Evolutionary conservation across 208 protist genomes (phyloP).

Genomic region (Lotmaria passim): DNA sequence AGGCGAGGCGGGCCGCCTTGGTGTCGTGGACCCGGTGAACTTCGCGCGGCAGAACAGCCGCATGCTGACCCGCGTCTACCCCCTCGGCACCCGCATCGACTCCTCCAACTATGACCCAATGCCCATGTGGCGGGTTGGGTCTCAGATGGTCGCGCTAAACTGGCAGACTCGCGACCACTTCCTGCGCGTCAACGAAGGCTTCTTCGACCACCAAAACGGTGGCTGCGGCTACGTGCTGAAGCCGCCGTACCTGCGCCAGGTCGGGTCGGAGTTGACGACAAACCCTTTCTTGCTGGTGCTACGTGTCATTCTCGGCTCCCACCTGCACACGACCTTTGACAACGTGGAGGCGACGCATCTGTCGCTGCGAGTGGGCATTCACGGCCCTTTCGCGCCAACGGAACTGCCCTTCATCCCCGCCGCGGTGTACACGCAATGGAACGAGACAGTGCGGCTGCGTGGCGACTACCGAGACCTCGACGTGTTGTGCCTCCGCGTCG

Average conservation of each 20-base stretch:
- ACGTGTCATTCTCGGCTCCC: slow-evolving; percentile 57
- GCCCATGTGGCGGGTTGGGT: slow-evolving; percentile 77
- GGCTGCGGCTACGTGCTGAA: slow-evolving; percentile 95
- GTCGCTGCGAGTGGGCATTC: slow-evolving; percentile 48
- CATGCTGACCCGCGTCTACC: slow-evolving; percentile 92
- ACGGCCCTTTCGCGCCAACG: slow-evolving; percentile 24
- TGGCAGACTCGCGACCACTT: slow-evolving; percentile 78
- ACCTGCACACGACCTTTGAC: slow-evolving; percentile 50
- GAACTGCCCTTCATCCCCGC: slow-evolving; percentile 43
- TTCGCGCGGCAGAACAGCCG: slow-evolving; percentile 63
- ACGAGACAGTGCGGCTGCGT: slow-evolving; percentile 33
- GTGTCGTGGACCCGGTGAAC: slow-evolving; percentile 14
- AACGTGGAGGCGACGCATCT: slow-evolving; percentile 42
- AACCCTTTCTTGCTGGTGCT: slow-evolving; percentile 35
- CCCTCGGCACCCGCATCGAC: slow-evolving; percentile 87
- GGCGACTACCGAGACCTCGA: slow-evolving; percentile 44
- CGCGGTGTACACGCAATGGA: slow-evolving; percentile 68
- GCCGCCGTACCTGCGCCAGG: slow-evolving; percentile 61
- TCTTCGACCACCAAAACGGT: slow-evolving; percentile 92
- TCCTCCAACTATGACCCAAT: slow-evolving; percentile 94
- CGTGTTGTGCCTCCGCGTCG: slow-evolving; percentile 50
- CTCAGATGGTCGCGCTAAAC: slow-evolving; percentile 93
- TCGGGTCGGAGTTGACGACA: not conserved
- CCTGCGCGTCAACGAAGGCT: slow-evolving; percentile 80
- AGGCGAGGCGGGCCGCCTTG: slow-evolving; percentile 31